phyloP scores from a whole-genome alignment of 2,329 filamentous ascomycete species.

The Canariomyces notabilis region DNA sequence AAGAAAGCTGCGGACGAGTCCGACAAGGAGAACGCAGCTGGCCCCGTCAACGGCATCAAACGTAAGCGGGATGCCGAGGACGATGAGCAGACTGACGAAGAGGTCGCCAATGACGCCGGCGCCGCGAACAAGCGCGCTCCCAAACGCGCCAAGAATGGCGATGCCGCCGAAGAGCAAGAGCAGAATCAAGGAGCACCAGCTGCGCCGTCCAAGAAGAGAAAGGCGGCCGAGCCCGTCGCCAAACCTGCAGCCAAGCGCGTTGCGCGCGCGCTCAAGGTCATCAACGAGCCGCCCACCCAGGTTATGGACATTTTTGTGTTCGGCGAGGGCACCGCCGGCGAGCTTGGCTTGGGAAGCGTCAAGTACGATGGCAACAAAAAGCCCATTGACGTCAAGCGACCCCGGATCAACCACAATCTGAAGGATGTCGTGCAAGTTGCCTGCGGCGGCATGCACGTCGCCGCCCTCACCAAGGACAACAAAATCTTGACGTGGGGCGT shows the following conservation, averaged over 20 bases:
- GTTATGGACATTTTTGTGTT: conserved; percentile 73
- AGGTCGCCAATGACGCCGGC: conserved; percentile 16
- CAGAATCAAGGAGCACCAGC: too few relatives aligned
- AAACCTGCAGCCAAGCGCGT: conserved; percentile 18
- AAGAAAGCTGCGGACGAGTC: conserved; percentile 18
- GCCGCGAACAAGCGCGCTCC: conserved; percentile 10
- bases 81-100: conserved; percentile 19
- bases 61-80: conserved; percentile 25
- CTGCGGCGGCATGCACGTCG: conserved; percentile 76
- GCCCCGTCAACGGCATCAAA: conserved; percentile 24
- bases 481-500: conserved; percentile 83
- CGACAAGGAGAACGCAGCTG: conserved; percentile 27
- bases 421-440: conserved; percentile 68
- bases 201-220: conserved; percentile 37
- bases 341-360: conserved; percentile 72
- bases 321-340: conserved; percentile 73
- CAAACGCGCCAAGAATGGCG: conserved; percentile 27
- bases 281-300: conserved; percentile 60
- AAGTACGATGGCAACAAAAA: conserved; percentile 54
- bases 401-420: conserved; percentile 62
- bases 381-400: conserved; percentile 68
- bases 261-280: conserved; percentile 29
- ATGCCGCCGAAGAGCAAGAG: too few relatives aligned
- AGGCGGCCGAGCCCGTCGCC: conserved; percentile 10
- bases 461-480: conserved; percentile 73